phyloP scores from a whole-genome alignment of 768 basidiomycete species.

The Rhizopogon vulgaris region DNA sequence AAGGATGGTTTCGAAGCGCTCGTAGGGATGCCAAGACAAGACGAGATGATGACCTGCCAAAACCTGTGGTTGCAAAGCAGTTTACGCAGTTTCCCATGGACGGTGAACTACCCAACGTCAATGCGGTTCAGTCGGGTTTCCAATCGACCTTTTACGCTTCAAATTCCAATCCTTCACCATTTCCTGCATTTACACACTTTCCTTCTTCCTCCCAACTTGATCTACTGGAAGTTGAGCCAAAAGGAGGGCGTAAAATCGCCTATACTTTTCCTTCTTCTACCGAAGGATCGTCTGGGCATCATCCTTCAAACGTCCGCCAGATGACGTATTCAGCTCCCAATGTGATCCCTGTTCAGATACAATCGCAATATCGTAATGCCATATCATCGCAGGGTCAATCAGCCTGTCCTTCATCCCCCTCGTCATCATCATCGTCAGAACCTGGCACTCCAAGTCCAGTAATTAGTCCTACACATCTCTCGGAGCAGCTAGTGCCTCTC shows the following conservation, averaged over 20 bases:
- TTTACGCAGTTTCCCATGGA: constrained; percentile 28
- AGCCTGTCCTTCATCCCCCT: constrained; percentile 26
- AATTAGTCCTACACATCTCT: constrained; percentile 13
- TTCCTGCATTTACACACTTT: constrained; percentile 24
- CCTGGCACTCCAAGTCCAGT: constrained; percentile 32
- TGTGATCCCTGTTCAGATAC: constrained; percentile 9
- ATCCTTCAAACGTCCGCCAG: constrained; percentile 18
- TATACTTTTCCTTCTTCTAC: constrained; percentile 26
- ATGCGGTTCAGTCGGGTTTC: constrained; percentile 6
- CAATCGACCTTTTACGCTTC: constrained; percentile 17
- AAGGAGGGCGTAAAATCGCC: constrained; percentile 17
- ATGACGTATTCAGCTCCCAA: constrained; percentile 29
- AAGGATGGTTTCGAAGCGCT: constrained; percentile 75
- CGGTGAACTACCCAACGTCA: constrained; percentile 15
- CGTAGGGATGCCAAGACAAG: constrained; percentile 54
- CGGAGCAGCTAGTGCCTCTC: constrained; percentile 50
- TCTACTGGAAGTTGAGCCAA: constrained; percentile 11
- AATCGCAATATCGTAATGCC: constrained; percentile 15
- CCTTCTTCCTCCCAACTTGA: constrained; percentile 26
- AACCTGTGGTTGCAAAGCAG: constrained; percentile 39
- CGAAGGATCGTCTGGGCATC: constrained; percentile 8
- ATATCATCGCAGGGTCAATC: constrained; percentile 16
- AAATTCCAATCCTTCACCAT: constrained; percentile 10
- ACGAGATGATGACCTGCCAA: constrained; percentile 36
- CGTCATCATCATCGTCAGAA: constrained; percentile 32